These are phyloP conservation scores for Yamadazyma spencermartinsiae DNA, from an alignment of 1,139 yeast species.

Conservation along the genomic window DNA sequence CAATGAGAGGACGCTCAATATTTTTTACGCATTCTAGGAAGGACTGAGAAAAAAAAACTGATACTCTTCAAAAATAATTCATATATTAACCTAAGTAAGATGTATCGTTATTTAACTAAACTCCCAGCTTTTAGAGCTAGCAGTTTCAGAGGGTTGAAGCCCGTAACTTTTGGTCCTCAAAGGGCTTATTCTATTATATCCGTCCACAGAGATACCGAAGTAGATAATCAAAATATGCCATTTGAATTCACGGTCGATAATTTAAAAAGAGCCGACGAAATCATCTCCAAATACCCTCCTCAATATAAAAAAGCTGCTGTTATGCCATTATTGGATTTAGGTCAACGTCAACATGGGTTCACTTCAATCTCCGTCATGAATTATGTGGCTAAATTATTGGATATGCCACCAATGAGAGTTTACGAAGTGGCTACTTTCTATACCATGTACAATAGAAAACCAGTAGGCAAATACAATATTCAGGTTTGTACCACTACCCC, in stretches of 20 bases:
- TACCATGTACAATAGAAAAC: slow-evolving; percentile 88
- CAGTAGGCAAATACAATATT: slow-evolving; percentile 82
- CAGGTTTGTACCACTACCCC: slow-evolving; percentile 93
- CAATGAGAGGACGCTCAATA: slow-evolving; percentile 20
- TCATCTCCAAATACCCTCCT: slow-evolving; percentile 78
- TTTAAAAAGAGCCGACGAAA: slow-evolving; percentile 66
- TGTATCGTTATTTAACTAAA: slow-evolving; percentile 17
- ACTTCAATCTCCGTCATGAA: slow-evolving; percentile 91
- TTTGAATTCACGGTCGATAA: slow-evolving; percentile 78
- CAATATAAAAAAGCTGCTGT: slow-evolving; percentile 88
- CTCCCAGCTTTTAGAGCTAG: slow-evolving; percentile 3
- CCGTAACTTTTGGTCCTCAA: slow-evolving; percentile 7
- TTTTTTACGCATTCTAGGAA: slow-evolving; percentile 15
- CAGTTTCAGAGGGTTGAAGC: background rate
- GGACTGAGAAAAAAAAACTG: background rate
- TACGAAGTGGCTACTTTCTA: slow-evolving; percentile 92
- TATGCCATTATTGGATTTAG: slow-evolving; percentile 84
- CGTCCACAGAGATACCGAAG: slow-evolving; percentile 72
- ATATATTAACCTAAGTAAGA: slow-evolving; percentile 4
- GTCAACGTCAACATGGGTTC: slow-evolving; percentile 87
- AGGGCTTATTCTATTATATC: slow-evolving; percentile 49
- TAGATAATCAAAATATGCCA: slow-evolving; percentile 67
- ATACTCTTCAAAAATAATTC: background rate
- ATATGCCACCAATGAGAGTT: slow-evolving; percentile 94
- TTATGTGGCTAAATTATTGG: slow-evolving; percentile 82